Percentiles rank a stretch among this genome's conserved stretches.
Conservation (phyloP, 2,329 filamentous ascomycete species). For the Monilinia polystroma region DNA sequence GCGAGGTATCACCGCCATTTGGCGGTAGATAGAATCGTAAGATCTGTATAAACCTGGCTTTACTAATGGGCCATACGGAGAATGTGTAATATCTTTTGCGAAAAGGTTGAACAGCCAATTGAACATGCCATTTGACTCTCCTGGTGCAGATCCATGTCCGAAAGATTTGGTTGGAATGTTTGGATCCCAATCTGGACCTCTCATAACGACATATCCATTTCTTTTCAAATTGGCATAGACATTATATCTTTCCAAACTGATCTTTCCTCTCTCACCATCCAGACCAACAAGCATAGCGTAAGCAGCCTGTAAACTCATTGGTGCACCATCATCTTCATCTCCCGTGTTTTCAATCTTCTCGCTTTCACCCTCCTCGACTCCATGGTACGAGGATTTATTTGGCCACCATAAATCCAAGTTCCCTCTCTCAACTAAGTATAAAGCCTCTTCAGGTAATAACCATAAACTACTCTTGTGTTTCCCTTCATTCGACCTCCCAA, state of each 20-base stretch:
- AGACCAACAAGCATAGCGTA: slow-evolving; percentile 81
- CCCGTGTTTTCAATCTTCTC: slow-evolving; percentile 42
- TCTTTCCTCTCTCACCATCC: slow-evolving; percentile 59
- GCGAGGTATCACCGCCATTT: slow-evolving; percentile 70
- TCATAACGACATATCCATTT: slow-evolving; percentile 75
- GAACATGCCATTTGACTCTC: slow-evolving; percentile 34
- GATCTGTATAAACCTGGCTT: slow-evolving; percentile 64
- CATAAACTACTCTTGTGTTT: slow-evolving; percentile 66
- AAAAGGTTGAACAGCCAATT: slow-evolving; percentile 39
- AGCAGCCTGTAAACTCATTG: slow-evolving; percentile 86
- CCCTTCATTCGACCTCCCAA: slow-evolving; percentile 63
- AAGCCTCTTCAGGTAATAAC: slow-evolving; percentile 86
- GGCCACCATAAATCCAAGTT: slow-evolving; percentile 88
- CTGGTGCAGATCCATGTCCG: neutral
- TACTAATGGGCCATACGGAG: slow-evolving; percentile 56
- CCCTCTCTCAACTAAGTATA: slow-evolving; percentile 86
- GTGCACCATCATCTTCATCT: slow-evolving; percentile 65
- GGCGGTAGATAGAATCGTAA: slow-evolving; percentile 70
- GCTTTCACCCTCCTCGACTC: slow-evolving; percentile 42
- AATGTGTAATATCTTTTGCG: slow-evolving; percentile 29
- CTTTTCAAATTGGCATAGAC: slow-evolving; percentile 86
- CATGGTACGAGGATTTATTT: slow-evolving; percentile 49
- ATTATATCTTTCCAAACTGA: slow-evolving; percentile 75
- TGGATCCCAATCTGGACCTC: slow-evolving; percentile 58
- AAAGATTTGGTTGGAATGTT: slow-evolving; percentile 27